Evolutionary conservation across 179 eudicot species (phyloP), one percentile per base, ranked within the genome.

Genomic region (Silene coronaria): DNA sequence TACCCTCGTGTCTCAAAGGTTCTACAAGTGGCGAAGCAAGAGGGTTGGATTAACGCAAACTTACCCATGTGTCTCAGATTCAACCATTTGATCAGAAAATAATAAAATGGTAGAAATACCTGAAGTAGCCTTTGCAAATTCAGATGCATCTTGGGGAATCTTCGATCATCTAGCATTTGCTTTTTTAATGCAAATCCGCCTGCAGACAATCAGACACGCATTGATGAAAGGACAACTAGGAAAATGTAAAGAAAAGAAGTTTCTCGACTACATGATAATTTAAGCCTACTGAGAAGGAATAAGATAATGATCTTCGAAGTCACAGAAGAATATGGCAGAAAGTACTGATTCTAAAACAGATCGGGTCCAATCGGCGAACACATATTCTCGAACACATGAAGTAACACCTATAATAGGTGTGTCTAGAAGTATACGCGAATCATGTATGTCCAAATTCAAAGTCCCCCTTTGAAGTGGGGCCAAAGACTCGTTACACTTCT

Each of bases 131-230:
- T 89, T 82, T 92, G 99, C 86, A 95, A 80, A 86, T 92, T 89
- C 32, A 95, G 86, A 82, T 95, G 99, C 93, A 95, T 90, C 81
- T 88, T 95, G 1, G 99, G 97, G 83, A 95, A 92, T 77, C 91
- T 95, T 85, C 97, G 88, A 72, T 95, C 95, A 81, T 95, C 97
- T 72, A 88, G 84, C 96, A 95, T 82, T 80, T 90, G 89, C 79
- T 90, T 92, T 80, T 95, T 95, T 86, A 89, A 75, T 23, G 81
- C 83, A 83, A 83, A 83, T 34, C 88, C 88, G 72, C 86, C 88
- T 85, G 74, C 38, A 74, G 71, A 28, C 26, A 77, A 75, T 24
- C 14, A 74, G 7, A 51, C 74, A 70, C 8, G 0, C 61, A 2
- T 24, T 51, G 13, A 6, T n/a, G 34, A 16, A 34, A 24, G 26